Base-by-base conservation (phyloP, 495 filamentous ascomycete genomes). In the Aspergillus conjunctus region DNA sequence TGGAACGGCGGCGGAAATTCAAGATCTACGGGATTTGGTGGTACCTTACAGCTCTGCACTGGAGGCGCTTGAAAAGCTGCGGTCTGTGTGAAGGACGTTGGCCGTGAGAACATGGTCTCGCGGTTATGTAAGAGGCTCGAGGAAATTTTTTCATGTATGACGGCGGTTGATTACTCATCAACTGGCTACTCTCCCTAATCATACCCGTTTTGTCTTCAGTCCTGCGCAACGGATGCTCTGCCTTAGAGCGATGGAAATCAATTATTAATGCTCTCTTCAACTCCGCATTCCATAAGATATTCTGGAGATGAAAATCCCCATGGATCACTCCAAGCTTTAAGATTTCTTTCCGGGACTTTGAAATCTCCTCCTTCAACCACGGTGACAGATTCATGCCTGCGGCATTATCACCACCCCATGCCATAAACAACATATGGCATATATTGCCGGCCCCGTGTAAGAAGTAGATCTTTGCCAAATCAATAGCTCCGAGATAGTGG, bases 371-470 rank as follows among this genome's bases (percentile, higher is more conserved):
- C 21, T 56, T 52, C 4, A 46, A 37, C 18, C n/a, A n/a, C n/a
- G n/a, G n/a, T n/a, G 31, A 30, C 20, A 6, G 12, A 8, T 45
- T 45, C 15, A 22, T 21, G 4, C 31, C 15, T 4, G 12, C 18
- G 26, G 58, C 50, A n/a, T 26, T 39, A 41, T 73, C 61, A 20
- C 75, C 73, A 43, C 59, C 80, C 76, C 72, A 83, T 7, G 67
- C 77, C 59, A 84, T 71, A n/a, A 84, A 61, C 10, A 80, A 63
- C 66, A 82, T 76, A 60, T 81, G 69, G 37, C 76, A 60, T 54
- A 82, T 77, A 39, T 66, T 58, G 7, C 79, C 73, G 12, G 66
- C 66, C 17, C 68, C 57, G 62, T 78, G 70, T 21, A 75, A 68
- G 46, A 70, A 74, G 48, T 75, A 76, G 7, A 69, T 62, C 9